Base-by-base conservation (phyloP, 768 basidiomycete genomes). In the Phaeotremella skinneri region DNA sequence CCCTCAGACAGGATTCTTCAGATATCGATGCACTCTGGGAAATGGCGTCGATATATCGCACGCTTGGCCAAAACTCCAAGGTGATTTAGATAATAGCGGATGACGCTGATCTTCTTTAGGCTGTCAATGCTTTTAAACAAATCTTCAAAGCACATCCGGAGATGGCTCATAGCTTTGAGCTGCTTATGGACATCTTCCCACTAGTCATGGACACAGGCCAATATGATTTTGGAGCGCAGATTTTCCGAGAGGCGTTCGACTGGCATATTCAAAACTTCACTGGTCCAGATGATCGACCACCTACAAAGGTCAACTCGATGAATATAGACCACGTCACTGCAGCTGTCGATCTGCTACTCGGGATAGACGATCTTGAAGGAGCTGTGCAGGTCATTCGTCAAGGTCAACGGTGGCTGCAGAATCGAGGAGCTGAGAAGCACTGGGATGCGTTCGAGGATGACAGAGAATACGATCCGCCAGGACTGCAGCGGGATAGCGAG, bases 391-490 rank as follows among this genome's bases (percentile, higher is more conserved):
- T 84, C 0, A 85, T 94, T 51, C 82, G 87, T 48, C 81, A 80
- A 52, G 93, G 92, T 0, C 87, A 84, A 51, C 79, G 94, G 55
- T 98, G 94, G 94, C 76, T 97, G n/a, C 90, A 97, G 74, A 90
- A 90, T 0, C 80, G 94, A 30, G 79, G 78, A n/a, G 62, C 68
- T 30, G 79, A 83, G 47, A 86, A 88, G 70, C 85, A 86, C 57
- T 97, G 92, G 91, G 89, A 91, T 63, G 74, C 82, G 21, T 83
- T 85, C 54, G 83, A 83, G 29, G 93, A 99, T 72, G 94, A 99
- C 71, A 81, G 92, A 49, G 94, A 99, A 76, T 99, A 84, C 69
- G 90, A 91, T 69, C 68, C 82, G 20, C 61, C 68, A 16, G 76
- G 70, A 5, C 64, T 57, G 14, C 30, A 43, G 6, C 42, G 75